Evolutionary conservation across 164 flowering plant species (phyloP).

Genomic region (Nelumbo lutea): DNA sequence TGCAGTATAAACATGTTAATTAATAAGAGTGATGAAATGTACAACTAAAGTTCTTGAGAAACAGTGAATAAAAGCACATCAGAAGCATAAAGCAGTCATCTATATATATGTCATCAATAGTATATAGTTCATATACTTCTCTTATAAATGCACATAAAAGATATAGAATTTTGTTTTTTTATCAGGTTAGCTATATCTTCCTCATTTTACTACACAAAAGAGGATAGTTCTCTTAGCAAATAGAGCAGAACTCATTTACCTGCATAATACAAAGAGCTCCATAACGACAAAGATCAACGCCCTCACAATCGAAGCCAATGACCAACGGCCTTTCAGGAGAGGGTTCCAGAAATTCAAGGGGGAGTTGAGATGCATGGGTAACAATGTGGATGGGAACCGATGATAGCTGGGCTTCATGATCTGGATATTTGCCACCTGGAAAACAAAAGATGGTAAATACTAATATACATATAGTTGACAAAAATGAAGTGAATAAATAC

Average conservation of each 20-base stretch:
- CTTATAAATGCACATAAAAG: neutral
- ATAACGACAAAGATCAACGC: slow-evolving; percentile 82
- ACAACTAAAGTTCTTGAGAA: no score
- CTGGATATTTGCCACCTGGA: slow-evolving; percentile 35
- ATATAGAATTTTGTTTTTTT: no score
- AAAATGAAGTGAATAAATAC: neutral
- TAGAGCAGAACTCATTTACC: slow-evolving; percentile 26
- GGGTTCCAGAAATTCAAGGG: slow-evolving; percentile 69
- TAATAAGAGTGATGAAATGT: no score
- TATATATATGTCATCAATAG: neutral
- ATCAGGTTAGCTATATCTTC: no score
- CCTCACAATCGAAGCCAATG: slow-evolving; percentile 92
- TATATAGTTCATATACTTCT: neutral
- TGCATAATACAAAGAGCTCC: slow-evolving; percentile 90
- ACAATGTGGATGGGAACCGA: slow-evolving; percentile 60
- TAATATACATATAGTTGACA: neutral
- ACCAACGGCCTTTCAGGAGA: slow-evolving; percentile 53
- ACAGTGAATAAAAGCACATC: no score
- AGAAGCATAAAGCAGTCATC: neutral
- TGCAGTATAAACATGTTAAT: neutral
- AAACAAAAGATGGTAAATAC: neutral
- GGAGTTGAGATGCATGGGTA: slow-evolving; percentile 73
- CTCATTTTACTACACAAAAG: neutral
- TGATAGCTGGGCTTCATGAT: slow-evolving; percentile 24
- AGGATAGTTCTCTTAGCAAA: neutral